Base-by-base conservation (phyloP, 345 rosid genomes). In the Lepidium africanum region DNA sequence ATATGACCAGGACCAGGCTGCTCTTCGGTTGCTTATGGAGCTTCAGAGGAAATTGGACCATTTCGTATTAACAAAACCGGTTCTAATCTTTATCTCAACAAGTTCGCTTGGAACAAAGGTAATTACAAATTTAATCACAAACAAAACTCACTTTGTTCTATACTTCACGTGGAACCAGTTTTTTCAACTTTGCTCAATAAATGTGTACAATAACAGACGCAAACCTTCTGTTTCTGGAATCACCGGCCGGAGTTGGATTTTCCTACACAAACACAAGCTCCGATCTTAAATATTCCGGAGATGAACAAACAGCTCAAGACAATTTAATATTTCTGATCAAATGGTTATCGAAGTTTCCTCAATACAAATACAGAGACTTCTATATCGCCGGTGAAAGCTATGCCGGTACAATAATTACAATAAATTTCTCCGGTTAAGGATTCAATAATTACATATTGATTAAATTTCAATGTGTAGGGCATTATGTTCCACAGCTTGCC, bases 161-260 rank as follows among this genome's bases (percentile, higher is more conserved):
- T n/a, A n/a, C n/a, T n/a, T n/a, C n/a, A n/a, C n/a, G n/a, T n/a
- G n/a, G n/a, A n/a, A n/a, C n/a, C n/a, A n/a, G n/a, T n/a, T n/a
- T n/a, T n/a, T n/a, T n/a, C n/a, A n/a, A n/a, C n/a, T n/a, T n/a
- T n/a, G n/a, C n/a, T n/a, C n/a, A n/a, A n/a, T n/a, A n/a, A n/a
- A n/a, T n/a, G n/a, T 56, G 33, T 16, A 69, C 27, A 8, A 49
- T 21, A 48, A 68, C 86, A 91, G 97, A 81, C 70, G 97, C 97
- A 77, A 94, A 89, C 77, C 61, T 94, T 73, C 65, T 94, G 21
- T 94, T 94, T 79, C 77, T 94, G 65, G 97, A 94, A 70, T 87
- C 98, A 63, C 97, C 98, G 2, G 95, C 91, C 46, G 98, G 98
- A 5, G 98, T 93, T 42, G 98, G 98, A 71, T 93, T 86, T 81